A percentile compares a stretch with the other conserved stretches of the same genome.
These are phyloP conservation scores for Pleurotus eryngii DNA, from an alignment of 768 basidiomycete genomes.

Conservation along the genomic window DNA sequence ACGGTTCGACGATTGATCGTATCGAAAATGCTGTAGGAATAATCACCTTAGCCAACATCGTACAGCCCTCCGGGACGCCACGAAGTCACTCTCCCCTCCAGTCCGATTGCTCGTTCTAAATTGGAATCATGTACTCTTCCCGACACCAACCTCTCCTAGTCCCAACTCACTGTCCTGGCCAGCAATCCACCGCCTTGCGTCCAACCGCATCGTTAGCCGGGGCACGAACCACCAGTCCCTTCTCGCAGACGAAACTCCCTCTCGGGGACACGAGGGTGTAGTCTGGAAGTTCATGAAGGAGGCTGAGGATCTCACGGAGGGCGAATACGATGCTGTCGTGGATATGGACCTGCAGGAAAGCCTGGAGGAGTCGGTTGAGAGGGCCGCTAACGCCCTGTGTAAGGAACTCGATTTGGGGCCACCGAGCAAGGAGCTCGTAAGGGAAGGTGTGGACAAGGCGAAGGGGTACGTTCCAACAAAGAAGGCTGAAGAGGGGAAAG, in stretches of 20 bases:
- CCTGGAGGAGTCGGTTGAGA: conserved; percentile 50
- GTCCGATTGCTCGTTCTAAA: conserved; percentile 79
- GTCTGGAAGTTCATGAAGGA: conserved; percentile 75
- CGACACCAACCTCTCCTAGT: conserved; percentile 19
- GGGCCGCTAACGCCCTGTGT: conserved; percentile 58
- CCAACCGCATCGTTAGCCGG: conserved; percentile 67
- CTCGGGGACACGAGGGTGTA: conserved; percentile 69
- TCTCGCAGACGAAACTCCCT: conserved; percentile 43
- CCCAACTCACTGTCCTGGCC: conserved; percentile 45
- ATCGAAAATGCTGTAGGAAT: conserved; percentile 45
- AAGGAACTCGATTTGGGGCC: conserved; percentile 47
- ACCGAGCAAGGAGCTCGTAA: conserved; percentile 56
- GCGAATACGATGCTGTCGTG: conserved; percentile 66
- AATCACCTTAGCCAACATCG: conserved; percentile 87
- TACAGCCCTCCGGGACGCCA: conserved; percentile 57
- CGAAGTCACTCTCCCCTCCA: conserved; percentile 39
- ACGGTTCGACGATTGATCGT: not conserved
- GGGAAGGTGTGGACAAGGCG: conserved; percentile 49
- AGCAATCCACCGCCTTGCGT: conserved; percentile 71
- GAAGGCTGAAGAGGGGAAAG: conserved; percentile 31
- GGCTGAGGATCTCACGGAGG: conserved; percentile 56
- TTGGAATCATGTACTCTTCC: conserved; percentile 42
- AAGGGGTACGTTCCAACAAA: conserved; percentile 36
- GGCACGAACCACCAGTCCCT: conserved; percentile 88
- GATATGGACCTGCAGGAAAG: conserved; percentile 61